These are phyloP conservation scores for Candida piceae DNA, from an alignment of 805 yeast genomes.

Conservation along the genomic window DNA sequence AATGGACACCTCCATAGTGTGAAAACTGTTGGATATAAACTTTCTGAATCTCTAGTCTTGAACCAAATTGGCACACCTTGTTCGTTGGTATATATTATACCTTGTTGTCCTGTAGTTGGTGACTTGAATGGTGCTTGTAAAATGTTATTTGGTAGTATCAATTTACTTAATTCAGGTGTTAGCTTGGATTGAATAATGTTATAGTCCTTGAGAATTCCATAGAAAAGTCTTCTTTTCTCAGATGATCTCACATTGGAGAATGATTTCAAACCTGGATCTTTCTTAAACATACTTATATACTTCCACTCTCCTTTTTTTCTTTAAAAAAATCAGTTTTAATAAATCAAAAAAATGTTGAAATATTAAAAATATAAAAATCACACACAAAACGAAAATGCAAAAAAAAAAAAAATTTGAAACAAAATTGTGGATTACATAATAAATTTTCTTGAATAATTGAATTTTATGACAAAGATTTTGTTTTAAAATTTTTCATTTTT, in stretches of 20 bases:
- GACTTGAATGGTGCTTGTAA: slow-evolving; percentile 63
- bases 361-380: no score
- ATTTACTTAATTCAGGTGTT: slow-evolving; percentile 34
- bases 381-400: no score
- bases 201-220: slow-evolving; percentile 38
- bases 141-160: slow-evolving; percentile 45
- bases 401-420: no score
- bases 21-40: slow-evolving; percentile 61
- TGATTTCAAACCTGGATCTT: slow-evolving; percentile 59
- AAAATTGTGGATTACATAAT: no score
- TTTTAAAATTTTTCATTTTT: no score
- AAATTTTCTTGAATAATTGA: no score
- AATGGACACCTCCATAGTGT: slow-evolving; percentile 68
- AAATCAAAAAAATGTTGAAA: no score
- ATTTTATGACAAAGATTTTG: no score
- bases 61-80: slow-evolving; percentile 72
- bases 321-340: no score
- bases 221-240: slow-evolving; percentile 58
- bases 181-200: slow-evolving; percentile 35
- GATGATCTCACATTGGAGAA: slow-evolving; percentile 76
- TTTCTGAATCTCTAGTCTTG: slow-evolving; percentile 46
- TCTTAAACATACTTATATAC: slow-evolving; percentile 43
- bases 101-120: slow-evolving; percentile 41
- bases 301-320: no score
- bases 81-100: slow-evolving; percentile 61